Percentiles rank a stretch among this genome's conserved stretches.
These are phyloP conservation scores for Lyophyllum semitale DNA, from an alignment of 768 basidiomycete species.

Conservation along the genomic window DNA sequence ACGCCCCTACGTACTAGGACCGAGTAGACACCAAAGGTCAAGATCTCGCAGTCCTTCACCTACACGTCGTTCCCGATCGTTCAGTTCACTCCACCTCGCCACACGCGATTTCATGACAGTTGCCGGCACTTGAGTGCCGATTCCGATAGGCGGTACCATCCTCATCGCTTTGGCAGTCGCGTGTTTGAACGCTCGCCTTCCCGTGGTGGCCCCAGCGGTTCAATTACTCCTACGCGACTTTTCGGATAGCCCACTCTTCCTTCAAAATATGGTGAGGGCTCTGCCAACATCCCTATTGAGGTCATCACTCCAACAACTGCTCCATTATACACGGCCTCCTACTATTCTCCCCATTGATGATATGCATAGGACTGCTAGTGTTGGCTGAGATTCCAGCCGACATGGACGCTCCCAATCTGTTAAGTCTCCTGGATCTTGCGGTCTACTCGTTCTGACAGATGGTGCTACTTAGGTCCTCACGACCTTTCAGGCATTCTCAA, in stretches of 20 bases:
- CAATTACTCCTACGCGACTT: not conserved
- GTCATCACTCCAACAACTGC: conserved; percentile 17
- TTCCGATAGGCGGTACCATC: not conserved
- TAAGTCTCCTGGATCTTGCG: conserved; percentile 1
- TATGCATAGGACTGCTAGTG: conserved; percentile 2
- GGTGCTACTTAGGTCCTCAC: not conserved
- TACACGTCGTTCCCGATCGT: conserved; percentile 1
- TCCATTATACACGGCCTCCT: conserved; percentile 11
- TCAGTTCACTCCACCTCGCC: not conserved
- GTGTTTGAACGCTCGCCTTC: not conserved
- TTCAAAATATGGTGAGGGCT: not conserved
- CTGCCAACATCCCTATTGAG: conserved; percentile 11
- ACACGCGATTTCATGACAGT: not conserved
- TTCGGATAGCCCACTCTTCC: not conserved
- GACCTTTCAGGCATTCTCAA: conserved; percentile 5
- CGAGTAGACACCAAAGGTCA: not conserved
- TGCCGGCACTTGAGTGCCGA: conserved; percentile 3
- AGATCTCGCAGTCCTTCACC: not conserved
- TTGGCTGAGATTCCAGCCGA: not conserved
- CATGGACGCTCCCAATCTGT: conserved; percentile 5
- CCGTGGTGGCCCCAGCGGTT: not conserved
- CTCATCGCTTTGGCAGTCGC: not conserved
- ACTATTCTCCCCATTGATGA: conserved; percentile 13
- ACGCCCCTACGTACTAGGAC: not conserved
- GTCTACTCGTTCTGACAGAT: not conserved